Conservation (phyloP, 805 yeast genomes). For the Komagataella pastoris region DNA sequence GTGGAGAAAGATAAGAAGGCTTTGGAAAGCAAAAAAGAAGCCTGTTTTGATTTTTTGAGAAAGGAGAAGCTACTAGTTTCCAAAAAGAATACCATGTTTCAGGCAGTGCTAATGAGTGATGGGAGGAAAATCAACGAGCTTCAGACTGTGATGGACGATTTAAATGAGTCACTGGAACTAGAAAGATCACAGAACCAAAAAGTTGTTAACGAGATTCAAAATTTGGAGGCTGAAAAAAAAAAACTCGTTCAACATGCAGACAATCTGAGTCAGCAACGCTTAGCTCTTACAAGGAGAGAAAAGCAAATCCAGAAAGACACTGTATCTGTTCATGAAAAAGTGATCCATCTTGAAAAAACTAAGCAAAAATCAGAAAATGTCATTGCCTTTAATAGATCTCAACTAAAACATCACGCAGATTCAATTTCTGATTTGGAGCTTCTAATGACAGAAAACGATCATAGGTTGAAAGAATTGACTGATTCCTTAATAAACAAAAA, state of each 20-base stretch:
- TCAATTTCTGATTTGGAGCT: constrained; percentile 13
- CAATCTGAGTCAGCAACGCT: constrained; percentile 28
- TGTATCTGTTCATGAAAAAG: constrained; percentile 65
- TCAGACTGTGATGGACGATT: background rate
- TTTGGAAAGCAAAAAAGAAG: constrained; percentile 47
- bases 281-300: constrained; percentile 21
- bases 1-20: constrained; percentile 64
- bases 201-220: constrained; percentile 15
- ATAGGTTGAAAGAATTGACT: constrained; percentile 31
- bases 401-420: background rate
- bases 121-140: background rate
- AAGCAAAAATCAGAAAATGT: constrained; percentile 45
- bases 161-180: background rate
- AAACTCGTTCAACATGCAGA: constrained; percentile 25
- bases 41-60: constrained; percentile 52
- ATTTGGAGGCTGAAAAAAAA: constrained; percentile 23
- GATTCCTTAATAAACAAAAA: constrained; percentile 38
- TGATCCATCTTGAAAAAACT: constrained; percentile 49
- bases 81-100: constrained; percentile 16
- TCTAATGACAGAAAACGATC: constrained; percentile 28
- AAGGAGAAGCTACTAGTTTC: constrained; percentile 48
- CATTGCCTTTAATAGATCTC: constrained; percentile 17
- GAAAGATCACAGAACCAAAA: background rate
- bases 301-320: constrained; percentile 38
- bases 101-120: background rate